A percentile compares a stretch with the other conserved stretches of the same genome.
Conservation (phyloP, 768 basidiomycete genomes). For the Tephrocybe sp. region DNA sequence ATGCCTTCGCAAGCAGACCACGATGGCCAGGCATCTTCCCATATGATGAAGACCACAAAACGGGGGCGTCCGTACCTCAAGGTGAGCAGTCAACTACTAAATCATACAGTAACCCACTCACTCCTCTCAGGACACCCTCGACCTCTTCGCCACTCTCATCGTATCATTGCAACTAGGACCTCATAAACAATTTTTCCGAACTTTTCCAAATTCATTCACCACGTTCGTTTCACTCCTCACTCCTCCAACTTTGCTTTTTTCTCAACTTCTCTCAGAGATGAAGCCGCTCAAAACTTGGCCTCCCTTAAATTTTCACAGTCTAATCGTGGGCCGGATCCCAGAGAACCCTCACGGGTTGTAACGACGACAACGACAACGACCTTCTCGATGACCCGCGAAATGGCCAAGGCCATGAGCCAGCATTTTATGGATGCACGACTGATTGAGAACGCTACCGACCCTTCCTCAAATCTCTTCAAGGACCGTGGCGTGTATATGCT, state of each 20-base stretch:
- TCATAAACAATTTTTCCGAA: conserved; percentile 96
- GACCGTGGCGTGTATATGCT: conserved; percentile 95
- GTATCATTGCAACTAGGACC: conserved; percentile 87
- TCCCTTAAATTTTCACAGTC: conserved; percentile 99
- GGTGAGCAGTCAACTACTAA: conserved; percentile 40
- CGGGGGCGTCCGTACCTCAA: conserved; percentile 93
- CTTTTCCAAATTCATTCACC: conserved; percentile 91
- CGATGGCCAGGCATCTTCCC: conserved; percentile 66
- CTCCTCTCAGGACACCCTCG: conserved; percentile 82
- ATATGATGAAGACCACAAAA: conserved; percentile 99
- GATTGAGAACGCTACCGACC: conserved; percentile 95
- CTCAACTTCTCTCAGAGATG: conserved; percentile 60
- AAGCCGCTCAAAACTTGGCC: conserved; percentile 90
- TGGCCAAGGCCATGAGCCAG: conserved; percentile 99
- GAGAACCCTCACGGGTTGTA: conserved; percentile 96
- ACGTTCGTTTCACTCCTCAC: conserved; percentile 61
- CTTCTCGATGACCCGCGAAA: conserved; percentile 99
- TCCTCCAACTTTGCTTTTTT: conserved; percentile 8
- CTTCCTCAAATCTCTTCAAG: conserved; percentile 88
- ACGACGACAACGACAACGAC: conserved; percentile 99
- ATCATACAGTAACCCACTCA: conserved; percentile 2
- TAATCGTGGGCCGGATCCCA: conserved; percentile 96
- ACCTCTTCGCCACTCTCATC: conserved; percentile 95
- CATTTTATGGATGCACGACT: conserved; percentile 99
- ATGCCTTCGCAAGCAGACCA: conserved; percentile 41